Evolutionary conservation across 495 filamentous ascomycete species (phyloP).

Genomic region (Xylaria cubensis): DNA sequence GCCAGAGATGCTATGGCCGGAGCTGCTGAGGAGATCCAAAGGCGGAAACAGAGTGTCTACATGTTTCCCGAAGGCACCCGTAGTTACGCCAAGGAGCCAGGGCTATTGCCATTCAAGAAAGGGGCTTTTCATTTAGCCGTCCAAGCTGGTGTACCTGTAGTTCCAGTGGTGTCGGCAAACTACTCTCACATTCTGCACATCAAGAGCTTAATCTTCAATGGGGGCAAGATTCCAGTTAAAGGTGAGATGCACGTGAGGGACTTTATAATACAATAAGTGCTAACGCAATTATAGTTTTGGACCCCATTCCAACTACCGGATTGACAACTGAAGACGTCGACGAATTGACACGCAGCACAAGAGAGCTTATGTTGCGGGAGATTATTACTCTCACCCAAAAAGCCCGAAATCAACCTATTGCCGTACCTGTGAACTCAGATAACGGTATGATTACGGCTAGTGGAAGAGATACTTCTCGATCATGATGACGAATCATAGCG

Average conservation of each 20-base stretch:
- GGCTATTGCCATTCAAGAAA: slow-evolving; percentile 92
- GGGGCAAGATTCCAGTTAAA: slow-evolving; percentile 80
- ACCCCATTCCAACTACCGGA: slow-evolving; percentile 82
- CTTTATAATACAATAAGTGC: not conserved
- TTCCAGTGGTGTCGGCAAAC: slow-evolving; percentile 86
- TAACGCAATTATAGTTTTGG: slow-evolving; percentile 64
- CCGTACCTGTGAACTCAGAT: slow-evolving; percentile 34
- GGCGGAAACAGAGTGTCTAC: slow-evolving; percentile 82
- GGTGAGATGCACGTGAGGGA: slow-evolving; percentile 56
- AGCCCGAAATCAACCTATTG: slow-evolving; percentile 42
- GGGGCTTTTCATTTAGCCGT: slow-evolving; percentile 96
- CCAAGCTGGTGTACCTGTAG: slow-evolving; percentile 89
- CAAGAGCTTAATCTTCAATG: slow-evolving; percentile 70
- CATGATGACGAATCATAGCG: slow-evolving; percentile 23
- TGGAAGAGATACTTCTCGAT: slow-evolving; percentile 41
- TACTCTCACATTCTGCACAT: slow-evolving; percentile 84
- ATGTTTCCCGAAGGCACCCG: slow-evolving; percentile 95
- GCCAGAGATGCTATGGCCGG: slow-evolving; percentile 86
- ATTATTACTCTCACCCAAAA: slow-evolving; percentile 66
- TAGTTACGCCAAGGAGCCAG: slow-evolving; percentile 82
- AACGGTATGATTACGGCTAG: slow-evolving; percentile 45
- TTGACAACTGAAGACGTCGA: slow-evolving; percentile 84
- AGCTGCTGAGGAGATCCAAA: slow-evolving; percentile 79
- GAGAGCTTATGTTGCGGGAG: slow-evolving; percentile 81
- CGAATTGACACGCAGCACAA: slow-evolving; percentile 69